A percentile compares a stretch with the other conserved stretches of the same genome.
These are phyloP conservation scores for Fusarium setosum DNA, from an alignment of 2,329 filamentous ascomycete genomes.

Conservation along the genomic window DNA sequence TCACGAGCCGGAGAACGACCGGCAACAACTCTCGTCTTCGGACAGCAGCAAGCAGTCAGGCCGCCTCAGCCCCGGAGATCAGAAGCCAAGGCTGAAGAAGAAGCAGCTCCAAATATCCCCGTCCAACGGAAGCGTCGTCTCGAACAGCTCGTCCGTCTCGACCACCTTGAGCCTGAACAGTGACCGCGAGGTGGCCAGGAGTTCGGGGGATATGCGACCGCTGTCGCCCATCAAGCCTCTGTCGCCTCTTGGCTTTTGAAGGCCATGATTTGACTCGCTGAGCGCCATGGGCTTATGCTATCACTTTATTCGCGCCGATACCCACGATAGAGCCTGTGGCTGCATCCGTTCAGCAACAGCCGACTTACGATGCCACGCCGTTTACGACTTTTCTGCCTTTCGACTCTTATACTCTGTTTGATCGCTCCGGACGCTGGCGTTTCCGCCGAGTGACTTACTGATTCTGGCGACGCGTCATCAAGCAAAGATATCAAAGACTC, in stretches of 20 bases:
- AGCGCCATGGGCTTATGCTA: constrained; percentile 1
- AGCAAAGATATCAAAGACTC: constrained; percentile 10
- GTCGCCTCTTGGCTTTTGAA: constrained; percentile 69
- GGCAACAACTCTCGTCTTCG: constrained; percentile 64
- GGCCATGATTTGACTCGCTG: constrained; percentile 14
- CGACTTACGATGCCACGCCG: constrained; percentile 49
- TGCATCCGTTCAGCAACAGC: constrained; percentile 32
- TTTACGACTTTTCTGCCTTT: constrained; percentile 45
- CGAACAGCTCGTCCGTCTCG: constrained; percentile 56
- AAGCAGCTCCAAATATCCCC: constrained; percentile 54
- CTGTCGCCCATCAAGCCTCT: constrained; percentile 75
- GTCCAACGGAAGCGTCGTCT: constrained; percentile 57
- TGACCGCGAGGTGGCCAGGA: constrained; percentile 44
- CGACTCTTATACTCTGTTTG: constrained; percentile 20
- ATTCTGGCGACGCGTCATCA: constrained; percentile 16
- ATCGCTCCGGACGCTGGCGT: constrained; percentile 30
- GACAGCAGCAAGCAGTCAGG: constrained; percentile 69
- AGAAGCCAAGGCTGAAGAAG: constrained; percentile 52
- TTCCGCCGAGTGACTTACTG: constrained; percentile 18
- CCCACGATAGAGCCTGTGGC: constrained; percentile 18
- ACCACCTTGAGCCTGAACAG: constrained; percentile 60
- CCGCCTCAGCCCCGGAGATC: constrained; percentile 35
- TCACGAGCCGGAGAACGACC: constrained; percentile 38
- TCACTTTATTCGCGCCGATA: constrained; percentile 15
- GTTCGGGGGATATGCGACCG: constrained; percentile 61